Evolutionary conservation across 2,329 filamentous ascomycete genomes (phyloP).

Genomic region (Tolypocladium capitatum): DNA sequence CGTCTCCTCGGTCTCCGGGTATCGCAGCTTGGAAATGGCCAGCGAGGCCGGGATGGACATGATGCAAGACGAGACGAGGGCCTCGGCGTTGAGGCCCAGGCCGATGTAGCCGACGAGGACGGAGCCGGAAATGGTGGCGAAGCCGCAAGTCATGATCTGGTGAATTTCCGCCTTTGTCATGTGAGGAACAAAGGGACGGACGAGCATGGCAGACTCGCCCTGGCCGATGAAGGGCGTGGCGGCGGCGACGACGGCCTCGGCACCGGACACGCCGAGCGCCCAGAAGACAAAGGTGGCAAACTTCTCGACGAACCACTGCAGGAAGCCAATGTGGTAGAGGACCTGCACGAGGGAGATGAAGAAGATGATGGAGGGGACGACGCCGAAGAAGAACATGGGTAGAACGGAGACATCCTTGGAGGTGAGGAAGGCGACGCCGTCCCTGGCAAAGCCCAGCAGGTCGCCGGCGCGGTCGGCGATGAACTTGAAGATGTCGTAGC

Average conservation of each 20-base stretch:
- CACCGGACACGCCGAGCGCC: conserved; percentile 73
- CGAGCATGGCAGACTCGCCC: conserved; percentile 86
- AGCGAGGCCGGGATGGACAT: conserved; percentile 92
- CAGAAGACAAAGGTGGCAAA: conserved; percentile 88
- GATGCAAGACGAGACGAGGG: conserved; percentile 79
- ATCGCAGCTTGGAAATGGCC: conserved; percentile 79
- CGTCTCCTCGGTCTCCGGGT: conserved; percentile 76
- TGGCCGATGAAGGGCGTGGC: conserved; percentile 91
- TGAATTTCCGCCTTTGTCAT: conserved; percentile 81
- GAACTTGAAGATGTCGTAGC: conserved; percentile 87
- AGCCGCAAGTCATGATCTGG: conserved; percentile 85
- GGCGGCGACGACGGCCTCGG: conserved; percentile 85
- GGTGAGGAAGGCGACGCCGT: conserved; percentile 60
- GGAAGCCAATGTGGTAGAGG: conserved; percentile 63
- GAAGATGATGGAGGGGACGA: conserved; percentile 90
- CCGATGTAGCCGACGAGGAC: conserved; percentile 77
- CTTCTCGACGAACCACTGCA: conserved; percentile 85
- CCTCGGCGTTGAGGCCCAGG: conserved; percentile 72
- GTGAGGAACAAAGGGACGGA: conserved; percentile 73
- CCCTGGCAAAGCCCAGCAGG: conserved; percentile 60
- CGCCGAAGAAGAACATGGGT: conserved; percentile 60
- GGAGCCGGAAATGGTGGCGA: conserved; percentile 82
- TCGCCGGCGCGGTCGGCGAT: conserved; percentile 61
- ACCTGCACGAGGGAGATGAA: conserved; percentile 89
- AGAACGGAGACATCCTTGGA: conserved; percentile 27